Percentiles rank a stretch among this genome's conserved stretches.
These are phyloP conservation scores for Thielaviopsis ethacetica DNA, from an alignment of 2,329 filamentous ascomycete species.

Conservation along the genomic window DNA sequence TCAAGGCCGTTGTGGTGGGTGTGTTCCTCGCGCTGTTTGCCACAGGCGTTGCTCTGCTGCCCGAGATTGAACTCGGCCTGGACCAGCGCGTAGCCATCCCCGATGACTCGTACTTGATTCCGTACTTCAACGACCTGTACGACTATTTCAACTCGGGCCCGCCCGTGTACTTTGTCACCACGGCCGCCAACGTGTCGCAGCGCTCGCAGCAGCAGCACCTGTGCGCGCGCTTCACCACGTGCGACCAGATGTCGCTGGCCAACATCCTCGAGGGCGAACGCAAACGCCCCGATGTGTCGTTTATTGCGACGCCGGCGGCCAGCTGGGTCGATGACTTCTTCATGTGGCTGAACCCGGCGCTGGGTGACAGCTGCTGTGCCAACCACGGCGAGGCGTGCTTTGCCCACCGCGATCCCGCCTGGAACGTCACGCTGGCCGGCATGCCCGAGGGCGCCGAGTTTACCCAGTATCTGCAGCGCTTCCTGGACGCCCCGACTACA, in stretches of 20 bases:
- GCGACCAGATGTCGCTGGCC: conserved; percentile 64
- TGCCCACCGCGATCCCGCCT: conserved; percentile 54
- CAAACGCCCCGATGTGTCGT: conserved; percentile 75
- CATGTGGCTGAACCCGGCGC: conserved; percentile 81
- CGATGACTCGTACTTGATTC: conserved; percentile 83
- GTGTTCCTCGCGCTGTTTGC: conserved; percentile 80
- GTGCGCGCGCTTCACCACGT: conserved; percentile 82
- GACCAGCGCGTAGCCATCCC: conserved; percentile 93
- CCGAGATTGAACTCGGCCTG: conserved; percentile 68
- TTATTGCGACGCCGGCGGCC: conserved; percentile 72
- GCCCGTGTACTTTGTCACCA: conserved; percentile 90
- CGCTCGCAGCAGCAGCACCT: conserved; percentile 66
- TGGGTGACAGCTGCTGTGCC: conserved; percentile 53
- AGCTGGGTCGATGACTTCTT: conserved; percentile 98
- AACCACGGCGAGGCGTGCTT: conserved; percentile 64
- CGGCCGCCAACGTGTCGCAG: conserved; percentile 61
- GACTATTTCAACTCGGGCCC: conserved; percentile 82
- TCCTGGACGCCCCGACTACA: conserved; percentile 64
- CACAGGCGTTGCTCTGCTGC: conserved; percentile 68
- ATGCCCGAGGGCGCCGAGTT: conserved; percentile 96
- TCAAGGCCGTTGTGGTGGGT: conserved; percentile 60
- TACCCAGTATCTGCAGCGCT: conserved; percentile 66
- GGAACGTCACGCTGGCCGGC: conserved; percentile 77
- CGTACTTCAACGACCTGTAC: conserved; percentile 93
- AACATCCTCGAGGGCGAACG: conserved; percentile 90